phyloP scores from a whole-genome alignment of 108 stramenopile species.

The Stephanodiscus minutulus region DNA sequence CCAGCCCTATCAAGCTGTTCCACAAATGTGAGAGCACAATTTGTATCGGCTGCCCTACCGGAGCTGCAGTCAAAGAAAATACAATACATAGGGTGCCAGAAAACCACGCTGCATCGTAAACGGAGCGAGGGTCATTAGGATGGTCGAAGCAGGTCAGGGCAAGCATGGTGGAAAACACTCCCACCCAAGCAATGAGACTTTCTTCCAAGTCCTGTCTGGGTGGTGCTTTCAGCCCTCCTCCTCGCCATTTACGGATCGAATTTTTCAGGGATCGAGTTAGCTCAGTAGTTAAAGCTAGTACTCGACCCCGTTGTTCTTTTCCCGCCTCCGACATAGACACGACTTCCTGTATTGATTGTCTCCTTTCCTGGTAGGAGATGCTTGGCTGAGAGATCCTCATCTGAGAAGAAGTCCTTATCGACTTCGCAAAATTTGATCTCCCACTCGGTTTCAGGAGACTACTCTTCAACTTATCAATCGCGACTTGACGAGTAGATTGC shows the following conservation, averaged over 20 bases:
- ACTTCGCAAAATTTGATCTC: neutral
- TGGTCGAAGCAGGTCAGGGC: neutral
- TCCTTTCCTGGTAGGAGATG: neutral
- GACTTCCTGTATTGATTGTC: neutral
- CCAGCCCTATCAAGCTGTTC: slow-evolving; percentile 13
- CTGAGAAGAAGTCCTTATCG: neutral
- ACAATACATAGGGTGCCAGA: slow-evolving; percentile 20
- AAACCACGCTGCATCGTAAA: slow-evolving; percentile 25
- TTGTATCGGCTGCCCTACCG: slow-evolving; percentile 36
- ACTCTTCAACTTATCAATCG: slow-evolving; percentile 18
- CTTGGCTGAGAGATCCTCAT: neutral
- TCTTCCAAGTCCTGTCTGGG: slow-evolving; percentile 18
- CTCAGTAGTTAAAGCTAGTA: neutral
- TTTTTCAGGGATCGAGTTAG: slow-evolving; percentile 2
- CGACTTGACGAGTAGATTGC: slow-evolving; percentile 4
- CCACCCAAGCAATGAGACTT: neutral
- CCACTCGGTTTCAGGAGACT: neutral
- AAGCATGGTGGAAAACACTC: slow-evolving; percentile 31
- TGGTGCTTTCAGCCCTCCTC: slow-evolving; percentile 17
- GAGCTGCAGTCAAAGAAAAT: slow-evolving; percentile 46
- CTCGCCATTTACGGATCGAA: slow-evolving; percentile 26
- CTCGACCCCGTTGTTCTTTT: neutral
- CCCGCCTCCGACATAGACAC: neutral
- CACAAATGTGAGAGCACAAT: slow-evolving; percentile 22
- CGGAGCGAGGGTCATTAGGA: neutral